Evolutionary conservation across 2,329 filamentous ascomycete genomes (phyloP), one percentile per base, ranked within the genome.

Genomic region (Xylariaceae sp.): DNA sequence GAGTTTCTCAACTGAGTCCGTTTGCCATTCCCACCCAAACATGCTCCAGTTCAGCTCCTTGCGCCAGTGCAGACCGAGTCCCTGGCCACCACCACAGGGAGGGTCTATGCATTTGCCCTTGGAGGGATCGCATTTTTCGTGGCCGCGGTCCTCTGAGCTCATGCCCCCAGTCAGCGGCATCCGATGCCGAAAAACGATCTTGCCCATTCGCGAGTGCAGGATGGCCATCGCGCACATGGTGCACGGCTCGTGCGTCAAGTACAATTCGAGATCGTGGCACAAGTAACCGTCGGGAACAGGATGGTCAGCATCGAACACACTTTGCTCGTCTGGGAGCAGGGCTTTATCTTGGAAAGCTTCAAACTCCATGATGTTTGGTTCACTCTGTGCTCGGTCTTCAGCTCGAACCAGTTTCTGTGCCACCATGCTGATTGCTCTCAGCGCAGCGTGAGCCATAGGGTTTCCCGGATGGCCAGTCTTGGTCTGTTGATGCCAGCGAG

Each of bases 201-300:
- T 80, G 28, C 85, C 80, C 70, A 98, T 94, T 32, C 92, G 77
- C 7, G 90, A 95, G 56, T 96, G 89, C 15, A 96, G 70, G 47
- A 96, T 83, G 2, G 86, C 92, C 92, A 96, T 96, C 22, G 84
- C 87, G 61, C 92, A 98, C 75, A 94, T 93, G 39, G 94, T 75
- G 56, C 92, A 98, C 5, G 92, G 92, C 61, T 98, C 92, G 53
- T 96, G 89, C 2, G 89, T 94, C 40, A 93, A 70, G 62, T 95
- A 96, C 36, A 98, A 75, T 59, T 96, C 90, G 19, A 98, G 72
- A 35, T 87, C 85, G 46, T 94, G 87, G 61, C 90, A 96, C 14
- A 98, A 77, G 57, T 98, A 98, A 33, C 90, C 90, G 46, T 87
- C 84, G 19, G 75, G 72, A 44, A 69, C 74, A 25, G 72, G 75